phyloP scores from a whole-genome alignment of 1,284 basidiomycete species.

The Moesziomyces aphidis region DNA sequence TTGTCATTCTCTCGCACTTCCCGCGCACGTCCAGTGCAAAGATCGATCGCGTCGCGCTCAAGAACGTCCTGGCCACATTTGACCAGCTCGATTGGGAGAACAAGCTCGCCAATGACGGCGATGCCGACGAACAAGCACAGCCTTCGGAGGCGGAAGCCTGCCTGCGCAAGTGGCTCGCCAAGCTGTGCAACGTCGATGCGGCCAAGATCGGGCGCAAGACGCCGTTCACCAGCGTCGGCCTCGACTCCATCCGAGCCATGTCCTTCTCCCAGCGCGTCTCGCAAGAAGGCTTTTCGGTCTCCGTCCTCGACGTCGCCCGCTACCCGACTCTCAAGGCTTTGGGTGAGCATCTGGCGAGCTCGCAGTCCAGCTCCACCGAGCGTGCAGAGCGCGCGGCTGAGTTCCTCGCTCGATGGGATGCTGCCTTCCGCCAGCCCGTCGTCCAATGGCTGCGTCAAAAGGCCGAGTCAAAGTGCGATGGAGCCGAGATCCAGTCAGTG shows the following conservation, averaged over 20 bases:
- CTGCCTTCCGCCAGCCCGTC: slow-evolving; percentile 24
- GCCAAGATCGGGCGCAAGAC: slow-evolving; percentile 56
- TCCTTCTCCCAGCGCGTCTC: slow-evolving; percentile 55
- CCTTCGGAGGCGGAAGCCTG: slow-evolving; percentile 35
- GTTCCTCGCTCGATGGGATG: slow-evolving; percentile 35
- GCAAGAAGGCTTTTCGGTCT: slow-evolving; percentile 50
- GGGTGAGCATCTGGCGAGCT: slow-evolving; percentile 42
- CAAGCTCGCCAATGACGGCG: slow-evolving; percentile 40
- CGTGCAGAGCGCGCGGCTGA: slow-evolving; percentile 14
- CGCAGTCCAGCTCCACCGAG: slow-evolving; percentile 21
- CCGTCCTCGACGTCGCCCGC: slow-evolving; percentile 65
- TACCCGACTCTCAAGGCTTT: slow-evolving; percentile 57
- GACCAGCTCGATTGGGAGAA: slow-evolving; percentile 64
- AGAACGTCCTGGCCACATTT: slow-evolving; percentile 53
- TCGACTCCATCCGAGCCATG: slow-evolving; percentile 67
- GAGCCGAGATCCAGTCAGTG: slow-evolving; percentile 21
- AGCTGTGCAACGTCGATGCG: slow-evolving; percentile 52
- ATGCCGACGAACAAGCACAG: slow-evolving; percentile 19
- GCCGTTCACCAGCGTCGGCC: slow-evolving; percentile 60
- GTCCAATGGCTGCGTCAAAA: slow-evolving; percentile 14
- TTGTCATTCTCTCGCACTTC: slow-evolving; percentile 66
- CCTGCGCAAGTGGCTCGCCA: slow-evolving; percentile 44
- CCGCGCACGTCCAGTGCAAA: slow-evolving; percentile 68
- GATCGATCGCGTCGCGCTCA: slow-evolving; percentile 67
- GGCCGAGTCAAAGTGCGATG: background rate